phyloP scores from a whole-genome alignment of 306 rosid species.

The Fragaria nilgerrensis region DNA sequence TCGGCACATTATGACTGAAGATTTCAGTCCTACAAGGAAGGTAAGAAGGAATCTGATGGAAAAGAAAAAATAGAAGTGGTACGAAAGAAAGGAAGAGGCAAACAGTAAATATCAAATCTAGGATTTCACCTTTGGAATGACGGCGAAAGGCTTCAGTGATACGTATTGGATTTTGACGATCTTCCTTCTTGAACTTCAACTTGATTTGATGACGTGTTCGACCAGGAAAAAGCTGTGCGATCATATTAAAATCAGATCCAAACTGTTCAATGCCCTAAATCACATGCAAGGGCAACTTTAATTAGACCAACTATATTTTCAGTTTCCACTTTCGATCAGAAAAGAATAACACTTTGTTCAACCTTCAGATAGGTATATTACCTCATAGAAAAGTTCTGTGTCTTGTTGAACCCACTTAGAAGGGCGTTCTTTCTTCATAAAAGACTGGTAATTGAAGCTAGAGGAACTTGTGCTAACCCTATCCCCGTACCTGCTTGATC shows the following conservation, averaged over 20 bases:
- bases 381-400: constrained; percentile 78
- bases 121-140: constrained; percentile 52
- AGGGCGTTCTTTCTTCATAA: constrained; percentile 65
- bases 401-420: constrained; percentile 80
- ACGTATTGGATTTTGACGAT: constrained; percentile 53
- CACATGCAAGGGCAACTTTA: constrained; percentile 9
- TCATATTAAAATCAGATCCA: constrained; percentile 75
- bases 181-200: constrained; percentile 78
- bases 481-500: constrained; percentile 35
- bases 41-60: not conserved
- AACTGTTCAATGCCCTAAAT: constrained; percentile 65
- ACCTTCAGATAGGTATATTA: constrained; percentile 23
- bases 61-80: not conserved
- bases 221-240: constrained; percentile 67
- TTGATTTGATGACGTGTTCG: constrained; percentile 67
- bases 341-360: not conserved
- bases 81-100: constrained; percentile 6
- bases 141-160: constrained; percentile 52
- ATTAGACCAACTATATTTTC: not conserved
- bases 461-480: constrained; percentile 30
- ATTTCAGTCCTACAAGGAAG: not conserved
- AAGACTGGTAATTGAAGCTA: constrained; percentile 65
- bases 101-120: constrained; percentile 8
- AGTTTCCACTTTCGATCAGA: not conserved
- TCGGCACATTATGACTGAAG: not conserved